Conservation (phyloP, 1,284 basidiomycete genomes). For the Porphyrellus sp. region DNA sequence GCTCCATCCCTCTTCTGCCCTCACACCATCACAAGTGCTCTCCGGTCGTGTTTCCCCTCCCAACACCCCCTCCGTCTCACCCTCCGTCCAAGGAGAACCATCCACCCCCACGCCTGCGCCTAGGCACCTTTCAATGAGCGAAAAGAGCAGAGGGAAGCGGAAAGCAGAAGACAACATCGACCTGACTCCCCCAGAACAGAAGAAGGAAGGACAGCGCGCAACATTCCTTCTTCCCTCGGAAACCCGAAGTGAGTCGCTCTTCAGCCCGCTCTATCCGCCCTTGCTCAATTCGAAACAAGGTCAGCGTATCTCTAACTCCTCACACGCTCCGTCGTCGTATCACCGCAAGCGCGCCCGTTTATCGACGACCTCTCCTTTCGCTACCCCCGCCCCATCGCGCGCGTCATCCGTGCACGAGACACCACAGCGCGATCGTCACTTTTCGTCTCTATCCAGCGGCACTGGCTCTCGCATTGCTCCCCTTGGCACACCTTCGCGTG, state of each 20-base stretch:
- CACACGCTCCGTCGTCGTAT: conserved; percentile 63
- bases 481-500: conserved; percentile 37
- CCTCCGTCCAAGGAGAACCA: conserved; percentile 25
- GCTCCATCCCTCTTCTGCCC: conserved; percentile 17
- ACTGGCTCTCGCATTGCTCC: conserved; percentile 39
- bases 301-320: conserved; percentile 38
- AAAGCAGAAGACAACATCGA: conserved; percentile 51
- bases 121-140: conserved; percentile 28
- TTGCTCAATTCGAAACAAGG: conserved; percentile 29
- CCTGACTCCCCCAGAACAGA: conserved; percentile 47
- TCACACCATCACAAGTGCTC: conserved; percentile 21
- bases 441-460: conserved; percentile 56
- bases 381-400: conserved; percentile 35
- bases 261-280: conserved; percentile 21
- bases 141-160: conserved; percentile 46
- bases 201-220: conserved; percentile 35
- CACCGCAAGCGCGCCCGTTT: conserved; percentile 65
- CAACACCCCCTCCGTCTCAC: conserved; percentile 10
- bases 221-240: conserved; percentile 48
- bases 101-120: conserved; percentile 34
- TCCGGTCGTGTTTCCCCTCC: conserved; percentile 11
- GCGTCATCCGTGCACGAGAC: conserved; percentile 35
- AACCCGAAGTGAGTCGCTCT: conserved; percentile 39
- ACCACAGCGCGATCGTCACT: conserved; percentile 34
- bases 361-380: conserved; percentile 43